These are phyloP conservation scores for Trichosanthes truncata DNA, from an alignment of 306 rosid species.

Conservation along the genomic window DNA sequence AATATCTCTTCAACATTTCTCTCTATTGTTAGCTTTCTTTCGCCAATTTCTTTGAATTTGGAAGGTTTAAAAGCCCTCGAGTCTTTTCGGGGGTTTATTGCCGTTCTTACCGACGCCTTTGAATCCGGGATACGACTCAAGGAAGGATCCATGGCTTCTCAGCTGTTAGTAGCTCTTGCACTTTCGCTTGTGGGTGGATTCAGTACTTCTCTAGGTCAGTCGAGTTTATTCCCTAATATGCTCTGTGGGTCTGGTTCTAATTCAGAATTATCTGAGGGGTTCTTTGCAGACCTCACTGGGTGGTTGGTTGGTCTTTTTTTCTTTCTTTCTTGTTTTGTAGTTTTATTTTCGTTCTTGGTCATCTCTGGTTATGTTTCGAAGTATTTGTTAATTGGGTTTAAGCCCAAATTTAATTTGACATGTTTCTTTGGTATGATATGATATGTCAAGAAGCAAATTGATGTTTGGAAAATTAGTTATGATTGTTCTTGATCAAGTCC, in stretches of 20 bases:
- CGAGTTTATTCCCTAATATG: neutral
- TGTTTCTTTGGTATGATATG: neutral
- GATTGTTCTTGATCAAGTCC: neutral
- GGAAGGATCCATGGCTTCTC: slow-evolving; percentile 57
- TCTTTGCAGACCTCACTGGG: neutral
- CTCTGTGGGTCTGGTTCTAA: neutral
- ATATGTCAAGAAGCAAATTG: neutral
- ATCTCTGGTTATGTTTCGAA: neutral
- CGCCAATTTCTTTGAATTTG: neutral
- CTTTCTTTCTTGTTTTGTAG: neutral
- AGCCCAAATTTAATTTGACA: neutral
- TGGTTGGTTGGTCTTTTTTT: neutral
- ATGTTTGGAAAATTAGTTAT: neutral
- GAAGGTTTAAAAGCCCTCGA: neutral
- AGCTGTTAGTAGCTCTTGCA: slow-evolving; percentile 72
- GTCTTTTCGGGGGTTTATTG: neutral
- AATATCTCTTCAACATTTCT: neutral
- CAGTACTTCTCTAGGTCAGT: slow-evolving; percentile 80
- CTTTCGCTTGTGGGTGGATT: slow-evolving; percentile 89
- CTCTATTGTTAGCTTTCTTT: neutral
- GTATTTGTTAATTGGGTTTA: neutral
- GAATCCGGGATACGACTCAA: neutral
- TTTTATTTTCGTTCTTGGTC: neutral
- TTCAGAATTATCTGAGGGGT: neutral
- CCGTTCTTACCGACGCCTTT: neutral